Evolutionary conservation across 2,329 filamentous ascomycete species (phyloP).

Genomic region (Pseudopithomyces maydicus): DNA sequence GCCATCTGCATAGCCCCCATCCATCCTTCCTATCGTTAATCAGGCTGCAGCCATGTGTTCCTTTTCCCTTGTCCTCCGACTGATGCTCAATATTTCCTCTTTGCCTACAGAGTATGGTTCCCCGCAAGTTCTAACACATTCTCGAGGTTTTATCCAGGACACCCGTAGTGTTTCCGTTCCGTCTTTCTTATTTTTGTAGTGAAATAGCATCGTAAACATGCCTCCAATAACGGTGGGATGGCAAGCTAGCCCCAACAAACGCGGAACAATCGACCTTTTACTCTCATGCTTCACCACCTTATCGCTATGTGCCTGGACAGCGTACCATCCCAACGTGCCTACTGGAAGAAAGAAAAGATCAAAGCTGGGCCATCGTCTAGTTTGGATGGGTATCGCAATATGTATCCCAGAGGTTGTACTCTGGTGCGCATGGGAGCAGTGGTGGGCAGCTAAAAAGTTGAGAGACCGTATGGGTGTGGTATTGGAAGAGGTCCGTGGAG

Average conservation of each 20-base stretch:
- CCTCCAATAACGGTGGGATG: slow-evolving; percentile 22
- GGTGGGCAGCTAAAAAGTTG: slow-evolving; percentile 17
- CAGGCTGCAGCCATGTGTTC: no score
- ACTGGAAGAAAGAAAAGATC: not conserved
- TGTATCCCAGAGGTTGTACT: slow-evolving; percentile 28
- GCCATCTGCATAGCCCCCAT: no score
- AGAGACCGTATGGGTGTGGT: slow-evolving; percentile 12
- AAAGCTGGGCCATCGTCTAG: slow-evolving; percentile 4
- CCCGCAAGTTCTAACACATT: no score
- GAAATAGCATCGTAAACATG: not conserved
- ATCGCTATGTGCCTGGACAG: slow-evolving; percentile 30
- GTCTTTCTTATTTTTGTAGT: no score
- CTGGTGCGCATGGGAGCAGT: slow-evolving; percentile 29
- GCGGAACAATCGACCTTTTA: slow-evolving; percentile 28
- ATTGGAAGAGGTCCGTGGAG: not conserved
- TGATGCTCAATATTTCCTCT: no score
- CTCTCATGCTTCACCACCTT: slow-evolving; percentile 28
- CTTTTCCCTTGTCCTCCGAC: no score
- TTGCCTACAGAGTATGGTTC: no score
- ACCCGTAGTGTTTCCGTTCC: no score
- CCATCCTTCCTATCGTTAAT: no score
- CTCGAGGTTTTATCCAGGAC: no score
- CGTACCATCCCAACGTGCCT: slow-evolving; percentile 32
- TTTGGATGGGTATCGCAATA: slow-evolving; percentile 26
- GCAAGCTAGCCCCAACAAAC: slow-evolving; percentile 17